Percentiles rank a stretch among this genome's conserved stretches.
Conservation (phyloP, 306 rosid genomes). For the Cucumis cinereus region DNA sequence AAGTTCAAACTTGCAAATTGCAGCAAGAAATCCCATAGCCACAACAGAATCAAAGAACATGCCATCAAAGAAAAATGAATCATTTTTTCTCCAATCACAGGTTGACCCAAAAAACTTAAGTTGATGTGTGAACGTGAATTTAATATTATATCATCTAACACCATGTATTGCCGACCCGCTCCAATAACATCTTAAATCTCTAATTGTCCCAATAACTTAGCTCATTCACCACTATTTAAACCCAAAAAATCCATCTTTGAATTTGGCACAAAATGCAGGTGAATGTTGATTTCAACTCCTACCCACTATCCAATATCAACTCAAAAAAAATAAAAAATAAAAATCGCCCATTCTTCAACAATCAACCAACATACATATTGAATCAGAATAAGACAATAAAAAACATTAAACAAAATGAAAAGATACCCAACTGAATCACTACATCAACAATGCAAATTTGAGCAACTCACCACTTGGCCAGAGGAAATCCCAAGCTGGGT, state of each 20-base stretch:
- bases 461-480: constrained; percentile 58
- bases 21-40: background rate
- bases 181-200: too few relatives aligned
- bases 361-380: background rate
- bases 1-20: background rate
- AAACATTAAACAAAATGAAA: background rate
- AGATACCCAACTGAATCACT: background rate
- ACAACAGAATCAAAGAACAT: background rate
- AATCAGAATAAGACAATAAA: background rate
- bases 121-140: too few relatives aligned
- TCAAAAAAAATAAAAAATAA: background rate
- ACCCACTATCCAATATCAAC: background rate
- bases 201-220: too few relatives aligned
- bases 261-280: background rate
- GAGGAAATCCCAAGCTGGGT: constrained; percentile 54
- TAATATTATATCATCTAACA: too few relatives aligned
- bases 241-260: background rate
- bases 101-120: too few relatives aligned
- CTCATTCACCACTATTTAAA: background rate
- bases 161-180: too few relatives aligned
- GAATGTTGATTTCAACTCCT: background rate
- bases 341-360: background rate
- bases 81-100: too few relatives aligned
- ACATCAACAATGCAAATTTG: background rate
- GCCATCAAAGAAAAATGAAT: background rate